Conservation (phyloP, 306 rosid species). For the Dalbergia cochinchinensis region DNA sequence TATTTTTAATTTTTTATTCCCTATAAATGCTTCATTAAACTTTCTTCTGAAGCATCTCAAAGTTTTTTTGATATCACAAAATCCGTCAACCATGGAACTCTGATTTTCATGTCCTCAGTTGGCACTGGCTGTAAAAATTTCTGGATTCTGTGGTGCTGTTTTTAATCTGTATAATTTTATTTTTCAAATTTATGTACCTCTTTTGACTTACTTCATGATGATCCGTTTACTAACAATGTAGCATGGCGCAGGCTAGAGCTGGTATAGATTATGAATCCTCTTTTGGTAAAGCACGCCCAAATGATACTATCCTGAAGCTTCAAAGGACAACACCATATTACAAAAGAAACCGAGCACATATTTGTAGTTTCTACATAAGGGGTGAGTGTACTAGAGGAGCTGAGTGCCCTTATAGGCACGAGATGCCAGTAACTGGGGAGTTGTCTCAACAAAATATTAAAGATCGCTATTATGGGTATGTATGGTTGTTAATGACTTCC, state of each 20-base stretch:
- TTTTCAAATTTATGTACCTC: not conserved
- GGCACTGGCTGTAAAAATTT: not conserved
- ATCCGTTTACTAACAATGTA: slow-evolving; percentile 13
- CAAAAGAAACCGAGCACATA: slow-evolving; percentile 90
- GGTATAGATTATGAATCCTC: slow-evolving; percentile 95
- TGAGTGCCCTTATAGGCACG: slow-evolving; percentile 95
- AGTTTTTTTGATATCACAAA: not conserved
- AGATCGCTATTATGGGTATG: slow-evolving; percentile 98
- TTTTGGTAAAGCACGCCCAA: slow-evolving; percentile 78
- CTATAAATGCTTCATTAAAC: not conserved
- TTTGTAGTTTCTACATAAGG: slow-evolving; percentile 90
- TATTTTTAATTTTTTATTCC: not conserved
- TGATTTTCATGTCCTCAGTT: not conserved
- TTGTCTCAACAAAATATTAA: slow-evolving; percentile 91
- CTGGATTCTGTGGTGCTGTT: not conserved
- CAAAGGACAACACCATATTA: slow-evolving; percentile 92
- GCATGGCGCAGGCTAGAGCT: slow-evolving; percentile 83
- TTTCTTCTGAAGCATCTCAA: not conserved
- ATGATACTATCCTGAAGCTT: slow-evolving; percentile 91
- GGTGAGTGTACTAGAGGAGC: slow-evolving; percentile 96
- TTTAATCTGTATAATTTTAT: not conserved
- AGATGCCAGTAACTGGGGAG: slow-evolving; percentile 98
- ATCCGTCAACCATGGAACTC: slow-evolving; percentile 4
- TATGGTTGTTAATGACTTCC: slow-evolving; percentile 34
- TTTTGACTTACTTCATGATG: slow-evolving; percentile 18